A percentile compares a stretch with the other conserved stretches of the same genome.
Evolutionary conservation across 352 stramenopile species (phyloP).

Genomic region (Globisporangium recalcitrans): DNA sequence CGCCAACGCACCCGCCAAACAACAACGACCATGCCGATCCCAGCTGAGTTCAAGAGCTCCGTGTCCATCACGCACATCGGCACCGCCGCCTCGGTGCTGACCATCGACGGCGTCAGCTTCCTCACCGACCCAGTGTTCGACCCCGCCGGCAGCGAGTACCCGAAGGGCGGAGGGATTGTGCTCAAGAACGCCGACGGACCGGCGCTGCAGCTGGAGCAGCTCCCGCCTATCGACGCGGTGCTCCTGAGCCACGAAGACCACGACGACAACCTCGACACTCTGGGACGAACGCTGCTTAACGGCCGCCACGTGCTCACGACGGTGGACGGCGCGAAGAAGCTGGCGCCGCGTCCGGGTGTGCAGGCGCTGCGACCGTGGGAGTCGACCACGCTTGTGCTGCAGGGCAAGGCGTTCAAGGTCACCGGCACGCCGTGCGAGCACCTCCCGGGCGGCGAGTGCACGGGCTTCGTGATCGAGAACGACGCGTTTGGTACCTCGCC

Average conservation of each 20-base stretch:
- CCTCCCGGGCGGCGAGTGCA: conserved; percentile 27
- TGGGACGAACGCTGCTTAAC: conserved; percentile 31
- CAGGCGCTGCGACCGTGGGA: conserved; percentile 29
- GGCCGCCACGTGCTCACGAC: conserved; percentile 37
- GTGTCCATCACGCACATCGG: conserved; percentile 36
- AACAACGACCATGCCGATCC: conserved; percentile 14
- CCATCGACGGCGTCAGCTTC: conserved; percentile 40
- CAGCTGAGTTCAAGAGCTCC: conserved; percentile 24
- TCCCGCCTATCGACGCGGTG: conserved; percentile 29
- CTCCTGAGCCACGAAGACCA: conserved; percentile 40
- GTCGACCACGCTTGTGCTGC: conserved; percentile 20
- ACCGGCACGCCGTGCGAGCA: conserved; percentile 36
- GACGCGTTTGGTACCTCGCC: conserved; percentile 26
- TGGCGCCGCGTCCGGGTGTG: conserved; percentile 33
- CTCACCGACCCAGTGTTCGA: conserved; percentile 31
- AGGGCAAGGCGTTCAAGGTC: conserved; percentile 33
- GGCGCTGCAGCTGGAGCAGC: conserved; percentile 22
- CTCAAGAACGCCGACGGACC: conserved; percentile 21
- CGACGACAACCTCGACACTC: conserved; percentile 32
- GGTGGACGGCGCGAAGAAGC: conserved; percentile 31
- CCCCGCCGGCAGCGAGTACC: conserved; percentile 18
- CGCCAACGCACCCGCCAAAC: not conserved
- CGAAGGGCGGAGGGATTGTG: conserved; percentile 8
- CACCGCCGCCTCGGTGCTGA: conserved; percentile 31
- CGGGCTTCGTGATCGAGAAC: conserved; percentile 33